Evolutionary conservation across 2,329 filamentous ascomycete species (phyloP).

Genomic region (Aspergillus texensis): DNA sequence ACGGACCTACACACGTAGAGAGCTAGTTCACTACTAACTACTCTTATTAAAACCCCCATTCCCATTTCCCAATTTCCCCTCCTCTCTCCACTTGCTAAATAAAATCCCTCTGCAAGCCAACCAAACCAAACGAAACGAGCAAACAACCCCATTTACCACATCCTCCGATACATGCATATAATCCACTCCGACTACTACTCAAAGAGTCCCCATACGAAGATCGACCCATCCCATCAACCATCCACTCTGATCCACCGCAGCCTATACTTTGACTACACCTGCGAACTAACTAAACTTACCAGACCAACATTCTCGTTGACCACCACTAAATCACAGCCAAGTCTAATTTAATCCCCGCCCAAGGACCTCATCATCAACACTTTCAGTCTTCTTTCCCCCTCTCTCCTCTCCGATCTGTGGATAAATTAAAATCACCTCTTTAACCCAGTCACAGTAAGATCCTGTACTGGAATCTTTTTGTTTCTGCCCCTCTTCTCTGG

Average conservation of each 20-base stretch:
- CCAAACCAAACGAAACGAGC: neutral
- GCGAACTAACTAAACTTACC: constrained; percentile 1
- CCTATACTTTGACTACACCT: constrained; percentile 2
- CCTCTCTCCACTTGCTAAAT: neutral
- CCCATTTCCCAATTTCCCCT: constrained; percentile 2
- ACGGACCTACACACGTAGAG: neutral
- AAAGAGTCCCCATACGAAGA: neutral
- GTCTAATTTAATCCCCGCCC: constrained; percentile 13
- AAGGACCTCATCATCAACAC: constrained; percentile 7
- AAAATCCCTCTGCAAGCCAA: neutral
- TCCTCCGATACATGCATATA: constrained; percentile 6
- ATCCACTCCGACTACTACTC: neutral
- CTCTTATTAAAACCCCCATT: constrained; percentile 5
- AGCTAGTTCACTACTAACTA: neutral
- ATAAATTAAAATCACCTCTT: constrained; percentile 3
- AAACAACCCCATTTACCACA: neutral
- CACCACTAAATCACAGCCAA: constrained; percentile 17
- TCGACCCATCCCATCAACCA: constrained; percentile 4
- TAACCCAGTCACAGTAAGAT: neutral
- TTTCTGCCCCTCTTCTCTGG: constrained; percentile 8
- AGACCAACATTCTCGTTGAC: neutral
- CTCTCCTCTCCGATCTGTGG: neutral
- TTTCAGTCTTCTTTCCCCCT: neutral
- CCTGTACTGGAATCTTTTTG: neutral
- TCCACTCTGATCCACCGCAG: neutral